These are phyloP conservation scores for Aciculoconidium aculeatum DNA, from an alignment of 805 yeast species.

Conservation along the genomic window DNA sequence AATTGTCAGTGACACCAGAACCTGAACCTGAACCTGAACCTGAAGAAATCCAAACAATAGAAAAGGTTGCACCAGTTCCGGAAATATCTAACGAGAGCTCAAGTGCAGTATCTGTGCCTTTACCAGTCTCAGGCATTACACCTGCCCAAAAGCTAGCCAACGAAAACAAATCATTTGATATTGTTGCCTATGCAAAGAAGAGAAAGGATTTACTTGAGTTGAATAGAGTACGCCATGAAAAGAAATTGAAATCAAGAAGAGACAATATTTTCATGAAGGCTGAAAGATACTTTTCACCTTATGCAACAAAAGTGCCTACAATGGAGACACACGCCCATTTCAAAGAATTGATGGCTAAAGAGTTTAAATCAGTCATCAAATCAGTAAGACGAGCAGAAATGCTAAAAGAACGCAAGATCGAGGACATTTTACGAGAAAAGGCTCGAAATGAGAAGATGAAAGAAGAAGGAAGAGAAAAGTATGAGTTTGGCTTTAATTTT, in stretches of 20 bases:
- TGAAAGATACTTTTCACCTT: conserved; percentile 33
- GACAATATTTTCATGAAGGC: conserved; percentile 32
- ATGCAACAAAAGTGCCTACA: conserved; percentile 20
- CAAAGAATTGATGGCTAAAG: conserved; percentile 16
- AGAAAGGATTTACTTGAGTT: conserved; percentile 33
- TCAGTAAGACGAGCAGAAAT: conserved; percentile 24
- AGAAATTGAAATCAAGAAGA: conserved; percentile 16
- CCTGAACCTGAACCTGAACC: too few relatives aligned
- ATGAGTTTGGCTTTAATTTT: conserved; percentile 27
- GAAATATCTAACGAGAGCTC: neutral
- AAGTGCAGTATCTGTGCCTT: neutral
- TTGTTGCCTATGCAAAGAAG: conserved; percentile 50
- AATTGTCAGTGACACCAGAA: conserved; percentile 11
- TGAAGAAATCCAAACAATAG: too few relatives aligned
- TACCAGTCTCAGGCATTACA: too few relatives aligned
- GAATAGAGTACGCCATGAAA: conserved; percentile 15
- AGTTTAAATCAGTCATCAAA: conserved; percentile 27
- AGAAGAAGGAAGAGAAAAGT: conserved; percentile 23
- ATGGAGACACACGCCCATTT: conserved; percentile 18
- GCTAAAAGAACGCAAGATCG: conserved; percentile 10
- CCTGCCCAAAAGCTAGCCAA: too few relatives aligned
- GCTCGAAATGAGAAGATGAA: conserved; percentile 23
- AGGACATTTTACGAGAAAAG: conserved; percentile 12
- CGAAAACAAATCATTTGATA: conserved; percentile 36
- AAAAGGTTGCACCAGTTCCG: neutral